These are phyloP conservation scores for Candida awuae DNA, from an alignment of 805 yeast genomes.

Conservation along the genomic window DNA sequence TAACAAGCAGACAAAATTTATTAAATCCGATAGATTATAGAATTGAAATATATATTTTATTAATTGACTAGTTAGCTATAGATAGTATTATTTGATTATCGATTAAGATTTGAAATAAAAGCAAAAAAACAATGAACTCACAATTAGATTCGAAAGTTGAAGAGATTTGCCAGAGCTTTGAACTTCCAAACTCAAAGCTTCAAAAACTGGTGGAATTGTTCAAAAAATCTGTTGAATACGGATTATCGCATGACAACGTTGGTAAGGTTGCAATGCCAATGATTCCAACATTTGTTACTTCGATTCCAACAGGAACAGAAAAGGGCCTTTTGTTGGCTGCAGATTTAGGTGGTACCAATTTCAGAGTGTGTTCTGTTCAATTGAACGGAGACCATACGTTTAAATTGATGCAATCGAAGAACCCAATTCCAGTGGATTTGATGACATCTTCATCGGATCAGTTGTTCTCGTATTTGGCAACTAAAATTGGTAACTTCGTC, in stretches of 20 bases:
- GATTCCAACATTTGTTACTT: conserved; percentile 89
- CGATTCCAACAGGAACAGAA: conserved; percentile 80
- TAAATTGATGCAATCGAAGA: conserved; percentile 64
- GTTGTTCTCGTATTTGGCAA: conserved; percentile 69
- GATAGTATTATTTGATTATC: no score
- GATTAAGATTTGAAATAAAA: no score
- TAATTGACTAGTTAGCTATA: no score
- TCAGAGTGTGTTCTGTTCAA: conserved; percentile 83
- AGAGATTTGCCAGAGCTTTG: conserved; percentile 36
- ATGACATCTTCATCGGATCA: conserved; percentile 61
- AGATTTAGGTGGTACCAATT: conserved; percentile 94
- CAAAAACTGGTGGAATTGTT: conserved; percentile 46
- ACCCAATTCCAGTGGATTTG: conserved; percentile 68
- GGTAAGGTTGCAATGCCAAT: conserved; percentile 57
- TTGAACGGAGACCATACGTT: conserved; percentile 77
- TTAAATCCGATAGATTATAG: no score
- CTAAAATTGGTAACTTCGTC: conserved; percentile 58
- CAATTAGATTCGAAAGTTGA: no score
- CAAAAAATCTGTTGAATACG: conserved; percentile 52
- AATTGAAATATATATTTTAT: no score
- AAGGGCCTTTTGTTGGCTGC: conserved; percentile 80
- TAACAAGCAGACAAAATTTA: no score
- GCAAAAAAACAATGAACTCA: no score
- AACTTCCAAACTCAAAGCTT: conserved; percentile 35
- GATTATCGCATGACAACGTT: conserved; percentile 36